Base-by-base conservation (phyloP, 805 yeast genomes). In the Phaffomyces opuntiae region DNA sequence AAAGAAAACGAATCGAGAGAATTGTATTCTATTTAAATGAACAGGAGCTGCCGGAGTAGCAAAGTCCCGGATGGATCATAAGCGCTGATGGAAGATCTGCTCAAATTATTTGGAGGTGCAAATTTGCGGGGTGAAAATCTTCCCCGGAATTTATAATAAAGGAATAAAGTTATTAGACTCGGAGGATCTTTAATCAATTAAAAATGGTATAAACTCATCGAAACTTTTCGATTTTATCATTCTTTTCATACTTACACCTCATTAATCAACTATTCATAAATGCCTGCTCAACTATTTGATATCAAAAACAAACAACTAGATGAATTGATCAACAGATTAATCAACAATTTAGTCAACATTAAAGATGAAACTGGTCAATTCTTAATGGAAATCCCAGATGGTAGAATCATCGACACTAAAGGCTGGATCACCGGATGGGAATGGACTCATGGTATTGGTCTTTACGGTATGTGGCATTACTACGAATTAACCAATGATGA, bases 371-470 rank as follows among this genome's bases (percentile, higher is more conserved):
- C 50, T 27, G 50, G 50, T 16, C 42, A 35, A 24, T 47, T 47
- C 16, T 27, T 48, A 13, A 48, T 48, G 51, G 39, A 32, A 11
- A 48, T 48, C 24, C 51, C 51, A 40, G 51, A 42, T 39, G 51
- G 51, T 8, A 32, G 51, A 31, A 43, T 48, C 31, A 48, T 48
- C 12, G 51, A 48, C 19, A 48, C 51, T 3, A 48, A 48, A 37
- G 51, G 51, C 9, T 48, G 51, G 51, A 45, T 48, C 40, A 48
- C 51, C 16, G 51, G 51, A 7, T 48, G 51, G 51, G 51, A 48
- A 43, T 48, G 51, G 51, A 48, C 51, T 24, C 51, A 48, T 34
- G 51, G 51, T 21, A 48, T 48, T 34, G 51, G 51, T 24, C 32
- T 48, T 3, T 48, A 48, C 31, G 51, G 51, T 9, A 48, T 48